Base-by-base conservation (phyloP, 768 basidiomycete species). In the Artomyces pyxidatus region DNA sequence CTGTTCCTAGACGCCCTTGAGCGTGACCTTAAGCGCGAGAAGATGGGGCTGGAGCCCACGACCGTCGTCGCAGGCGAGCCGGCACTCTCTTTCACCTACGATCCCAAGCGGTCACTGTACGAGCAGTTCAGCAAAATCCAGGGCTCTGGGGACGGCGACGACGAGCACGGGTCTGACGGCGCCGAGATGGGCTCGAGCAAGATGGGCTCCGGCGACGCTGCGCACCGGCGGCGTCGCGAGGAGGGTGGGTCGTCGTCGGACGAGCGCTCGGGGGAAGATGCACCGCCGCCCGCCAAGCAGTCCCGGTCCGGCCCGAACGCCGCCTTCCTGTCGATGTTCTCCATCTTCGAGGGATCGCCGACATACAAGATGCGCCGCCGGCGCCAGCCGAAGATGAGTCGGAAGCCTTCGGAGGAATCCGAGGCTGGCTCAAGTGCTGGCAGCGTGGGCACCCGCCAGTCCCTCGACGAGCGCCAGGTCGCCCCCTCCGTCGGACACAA, bases 1-100 rank as follows among this genome's bases (percentile, higher is more conserved):
- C 84, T 97, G 48, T 97, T 96, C 75, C 81, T 97, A 45, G 94
- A 97, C 61, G 94, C 94, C 17, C 79, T 97, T 42, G 94, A 97
- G 65, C 85, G 94, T 42, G 94, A 97, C 64, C 79, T 96, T 49
- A 96, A 95, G 71, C 80, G 94, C 27, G 94, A 96, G 67, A 95
- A 93, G 68, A 85, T 87, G 73, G 88, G 88, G 0, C 73, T 78
- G 37, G 89, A 92, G 61, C 77, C 92, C 1, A 95, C 94, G 2
- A 95, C 93, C 2, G 74, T 65, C 39, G 70, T 82, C 25, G 63
- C 70, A 7, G 81, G 89, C 47, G 93, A 95, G 65, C 93, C 93
- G 10, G 92, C 91, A 1, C 66, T 81, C 17, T 89, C 87, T 16
- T 95, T 96, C 72, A 80, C 77, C 25, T 96, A 93, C 65, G 91